A percentile compares a stretch with the other conserved stretches of the same genome.
These are phyloP conservation scores for Laguncularia racemosa DNA, from an alignment of 345 rosid genomes.

Conservation along the genomic window DNA sequence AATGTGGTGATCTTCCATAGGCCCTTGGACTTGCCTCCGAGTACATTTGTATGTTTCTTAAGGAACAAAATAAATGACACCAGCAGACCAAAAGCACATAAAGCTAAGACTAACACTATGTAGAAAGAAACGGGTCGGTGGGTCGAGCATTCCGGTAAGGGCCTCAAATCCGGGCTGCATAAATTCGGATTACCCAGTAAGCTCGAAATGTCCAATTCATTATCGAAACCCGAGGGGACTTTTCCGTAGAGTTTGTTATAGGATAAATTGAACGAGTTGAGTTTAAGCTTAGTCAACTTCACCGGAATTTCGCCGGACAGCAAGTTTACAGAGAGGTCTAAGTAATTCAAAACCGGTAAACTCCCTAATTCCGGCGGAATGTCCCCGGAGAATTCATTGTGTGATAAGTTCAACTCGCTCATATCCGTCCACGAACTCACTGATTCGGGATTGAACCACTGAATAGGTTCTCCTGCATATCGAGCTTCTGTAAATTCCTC, in stretches of 20 bases:
- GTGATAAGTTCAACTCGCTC: constrained; percentile 43
- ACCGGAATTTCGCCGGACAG: constrained; percentile 51
- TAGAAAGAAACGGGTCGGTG: constrained; percentile 18
- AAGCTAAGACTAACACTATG: constrained; percentile 13
- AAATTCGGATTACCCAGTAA: constrained; percentile 57
- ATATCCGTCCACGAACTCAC: constrained; percentile 35
- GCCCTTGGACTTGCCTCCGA: constrained; percentile 23
- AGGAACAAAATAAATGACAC: constrained; percentile 37
- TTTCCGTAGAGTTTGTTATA: constrained; percentile 38
- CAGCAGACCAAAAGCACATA: constrained; percentile 23
- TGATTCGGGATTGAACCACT: constrained; percentile 46
- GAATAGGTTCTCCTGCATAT: constrained; percentile 44
- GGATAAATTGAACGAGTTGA: constrained; percentile 53
- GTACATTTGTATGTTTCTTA: constrained; percentile 20
- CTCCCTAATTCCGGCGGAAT: constrained; percentile 53
- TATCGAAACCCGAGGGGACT: constrained; percentile 44
- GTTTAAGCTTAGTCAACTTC: constrained; percentile 39
- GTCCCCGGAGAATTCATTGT: constrained; percentile 38
- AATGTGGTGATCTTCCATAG: constrained; percentile 36
- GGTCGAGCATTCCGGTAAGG: constrained; percentile 35
- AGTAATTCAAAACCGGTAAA: constrained; percentile 36
- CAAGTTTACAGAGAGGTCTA: constrained; percentile 56
- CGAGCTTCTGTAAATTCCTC: constrained; percentile 40
- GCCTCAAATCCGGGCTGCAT: constrained; percentile 43
- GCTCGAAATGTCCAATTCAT: constrained; percentile 21